These are phyloP conservation scores for Pseudoperonospora humuli DNA, from an alignment of 352 stramenopile species.

Conservation along the genomic window DNA sequence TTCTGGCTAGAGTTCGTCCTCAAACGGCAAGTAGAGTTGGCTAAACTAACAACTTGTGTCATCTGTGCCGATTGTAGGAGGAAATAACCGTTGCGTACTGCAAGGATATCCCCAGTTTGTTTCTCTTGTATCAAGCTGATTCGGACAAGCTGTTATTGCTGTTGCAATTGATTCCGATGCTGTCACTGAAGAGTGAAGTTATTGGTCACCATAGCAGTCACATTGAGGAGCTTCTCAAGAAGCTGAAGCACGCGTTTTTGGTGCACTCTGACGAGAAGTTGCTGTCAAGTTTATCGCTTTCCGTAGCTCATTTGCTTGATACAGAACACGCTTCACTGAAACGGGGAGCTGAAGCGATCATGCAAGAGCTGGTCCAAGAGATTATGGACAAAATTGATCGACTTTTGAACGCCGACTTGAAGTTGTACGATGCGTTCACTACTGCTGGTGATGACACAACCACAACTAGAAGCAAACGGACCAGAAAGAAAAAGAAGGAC, in stretches of 20 bases:
- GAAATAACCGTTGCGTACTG: slow-evolving; percentile 75
- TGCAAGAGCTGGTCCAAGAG: slow-evolving; percentile 64
- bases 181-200: slow-evolving; percentile 51
- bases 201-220: slow-evolving; percentile 59
- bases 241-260: slow-evolving; percentile 65
- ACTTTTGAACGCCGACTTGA: slow-evolving; percentile 45
- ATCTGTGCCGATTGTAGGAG: slow-evolving; percentile 27
- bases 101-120: slow-evolving; percentile 70
- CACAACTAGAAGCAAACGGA: slow-evolving; percentile 25
- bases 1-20: not conserved
- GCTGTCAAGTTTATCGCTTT: slow-evolving; percentile 54
- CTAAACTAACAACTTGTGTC: not conserved
- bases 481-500: slow-evolving; percentile 23
- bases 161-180: slow-evolving; percentile 66
- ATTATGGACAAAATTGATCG: slow-evolving; percentile 54
- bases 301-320: slow-evolving; percentile 61
- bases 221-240: slow-evolving; percentile 67
- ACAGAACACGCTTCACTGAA: slow-evolving; percentile 72
- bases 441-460: slow-evolving; percentile 9
- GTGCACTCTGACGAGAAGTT: slow-evolving; percentile 62
- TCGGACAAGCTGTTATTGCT: slow-evolving; percentile 69
- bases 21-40: not conserved
- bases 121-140: slow-evolving; percentile 72
- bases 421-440: slow-evolving; percentile 18
- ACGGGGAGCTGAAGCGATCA: slow-evolving; percentile 65